Evolutionary conservation across 176 grass and related monocot genomes (phyloP).

Genomic region (Metroxylon sagu): DNA sequence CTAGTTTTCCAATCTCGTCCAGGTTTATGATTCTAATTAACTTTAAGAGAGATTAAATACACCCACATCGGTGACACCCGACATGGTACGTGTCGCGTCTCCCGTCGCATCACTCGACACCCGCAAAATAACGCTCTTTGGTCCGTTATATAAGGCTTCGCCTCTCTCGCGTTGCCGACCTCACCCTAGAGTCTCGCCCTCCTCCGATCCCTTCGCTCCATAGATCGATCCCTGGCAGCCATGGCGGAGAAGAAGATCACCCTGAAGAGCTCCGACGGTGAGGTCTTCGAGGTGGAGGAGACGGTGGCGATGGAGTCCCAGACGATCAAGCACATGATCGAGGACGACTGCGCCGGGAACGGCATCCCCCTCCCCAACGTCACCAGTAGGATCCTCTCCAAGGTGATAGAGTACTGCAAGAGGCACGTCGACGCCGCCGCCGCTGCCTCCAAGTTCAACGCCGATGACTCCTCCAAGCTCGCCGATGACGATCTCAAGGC

Average conservation of each 20-base stretch:
- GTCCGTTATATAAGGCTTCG: too few species aligned
- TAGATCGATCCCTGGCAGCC: not conserved
- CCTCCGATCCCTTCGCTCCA: too few species aligned
- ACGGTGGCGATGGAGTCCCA: slow-evolving; percentile 43
- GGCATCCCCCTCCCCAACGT: slow-evolving; percentile 34
- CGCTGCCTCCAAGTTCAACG: not conserved
- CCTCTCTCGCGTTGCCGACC: too few species aligned
- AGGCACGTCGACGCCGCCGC: slow-evolving; percentile 40
- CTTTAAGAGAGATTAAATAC: too few species aligned
- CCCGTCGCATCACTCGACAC: too few species aligned
- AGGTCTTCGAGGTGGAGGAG: slow-evolving; percentile 34
- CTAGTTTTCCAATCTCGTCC: too few species aligned
- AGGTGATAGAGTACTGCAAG: slow-evolving; percentile 51
- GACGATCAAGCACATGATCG: slow-evolving; percentile 40
- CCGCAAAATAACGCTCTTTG: too few species aligned
- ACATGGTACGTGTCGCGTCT: too few species aligned
- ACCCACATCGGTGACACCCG: too few species aligned
- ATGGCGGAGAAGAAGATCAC: slow-evolving; percentile 25
- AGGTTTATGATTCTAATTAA: too few species aligned
- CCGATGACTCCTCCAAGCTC: not conserved
- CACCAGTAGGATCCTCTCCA: slow-evolving; percentile 25
- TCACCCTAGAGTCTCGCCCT: slow-evolving; percentile 2
- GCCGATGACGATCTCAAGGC: slow-evolving; percentile 22
- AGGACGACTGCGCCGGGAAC: slow-evolving; percentile 32
- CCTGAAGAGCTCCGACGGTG: slow-evolving; percentile 36